Conservation (phyloP, 306 rosid species). For the Begonia fuchsioides region DNA sequence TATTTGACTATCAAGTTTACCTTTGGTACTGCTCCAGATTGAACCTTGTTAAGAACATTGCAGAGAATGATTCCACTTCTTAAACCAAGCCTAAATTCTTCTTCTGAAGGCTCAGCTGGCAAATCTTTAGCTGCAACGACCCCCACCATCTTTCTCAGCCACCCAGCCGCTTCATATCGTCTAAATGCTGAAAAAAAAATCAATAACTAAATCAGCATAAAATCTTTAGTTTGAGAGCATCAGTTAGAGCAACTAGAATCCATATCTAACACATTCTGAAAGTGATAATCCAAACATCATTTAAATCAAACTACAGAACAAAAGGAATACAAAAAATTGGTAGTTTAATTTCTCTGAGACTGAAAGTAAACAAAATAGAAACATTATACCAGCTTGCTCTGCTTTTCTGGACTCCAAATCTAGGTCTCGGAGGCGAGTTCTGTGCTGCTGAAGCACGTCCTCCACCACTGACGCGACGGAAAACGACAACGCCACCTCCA, state of each 20-base stretch:
- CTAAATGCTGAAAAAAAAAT: slow-evolving; percentile 49
- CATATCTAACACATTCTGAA: no score
- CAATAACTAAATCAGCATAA: slow-evolving; percentile 4
- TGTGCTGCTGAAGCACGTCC: slow-evolving; percentile 83
- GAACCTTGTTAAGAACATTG: slow-evolving; percentile 71
- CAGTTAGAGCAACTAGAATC: no score
- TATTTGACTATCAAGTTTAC: slow-evolving; percentile 18
- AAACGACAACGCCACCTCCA: slow-evolving; percentile 35
- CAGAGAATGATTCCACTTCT: slow-evolving; percentile 92
- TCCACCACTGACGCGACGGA: slow-evolving; percentile 82
- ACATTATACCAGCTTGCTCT: slow-evolving; percentile 66
- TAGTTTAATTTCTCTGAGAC: no score
- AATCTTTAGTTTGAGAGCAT: background rate
- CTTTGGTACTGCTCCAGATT: slow-evolving; percentile 76
- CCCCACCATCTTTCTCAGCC: slow-evolving; percentile 91
- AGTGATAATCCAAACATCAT: no score
- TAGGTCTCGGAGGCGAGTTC: slow-evolving; percentile 48
- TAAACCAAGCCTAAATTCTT: slow-evolving; percentile 88
- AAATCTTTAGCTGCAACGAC: slow-evolving; percentile 92
- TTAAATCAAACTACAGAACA: no score
- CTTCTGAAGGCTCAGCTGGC: slow-evolving; percentile 96
- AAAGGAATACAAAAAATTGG: no score
- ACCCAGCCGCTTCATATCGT: slow-evolving; percentile 88
- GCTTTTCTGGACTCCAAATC: slow-evolving; percentile 74
- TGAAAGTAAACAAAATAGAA: background rate